Evolutionary conservation across 768 basidiomycete genomes (phyloP).

Genomic region (Boletus patriciae): DNA sequence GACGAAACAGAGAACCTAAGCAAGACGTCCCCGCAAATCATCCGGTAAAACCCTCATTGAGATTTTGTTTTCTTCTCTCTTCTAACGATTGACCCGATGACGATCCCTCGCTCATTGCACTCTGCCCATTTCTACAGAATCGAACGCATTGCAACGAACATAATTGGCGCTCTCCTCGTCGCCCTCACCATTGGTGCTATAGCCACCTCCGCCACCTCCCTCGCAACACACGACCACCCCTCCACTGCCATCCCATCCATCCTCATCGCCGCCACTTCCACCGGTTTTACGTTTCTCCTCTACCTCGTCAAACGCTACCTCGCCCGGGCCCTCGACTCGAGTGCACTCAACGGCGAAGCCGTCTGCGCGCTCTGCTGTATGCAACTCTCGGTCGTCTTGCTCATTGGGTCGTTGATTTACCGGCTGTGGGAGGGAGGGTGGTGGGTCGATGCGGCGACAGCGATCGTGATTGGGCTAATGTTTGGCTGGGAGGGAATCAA

Average conservation of each 20-base stretch:
- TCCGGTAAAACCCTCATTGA: slow-evolving; percentile 13
- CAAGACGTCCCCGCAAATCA: slow-evolving; percentile 2
- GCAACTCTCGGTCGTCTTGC: slow-evolving; percentile 44
- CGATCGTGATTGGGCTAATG: slow-evolving; percentile 39
- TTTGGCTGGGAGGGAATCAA: slow-evolving; percentile 48
- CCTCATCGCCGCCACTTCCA: slow-evolving; percentile 43
- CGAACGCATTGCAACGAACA: slow-evolving; percentile 38
- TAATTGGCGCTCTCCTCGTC: slow-evolving; percentile 40
- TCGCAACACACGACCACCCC: slow-evolving; percentile 39
- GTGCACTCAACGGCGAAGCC: slow-evolving; percentile 45
- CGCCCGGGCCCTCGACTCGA: slow-evolving; percentile 44
- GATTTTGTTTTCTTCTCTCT: not conserved
- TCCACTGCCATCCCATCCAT: slow-evolving; percentile 41
- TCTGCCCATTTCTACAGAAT: slow-evolving; percentile 22
- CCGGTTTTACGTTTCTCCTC: slow-evolving; percentile 40
- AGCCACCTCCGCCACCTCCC: slow-evolving; percentile 35
- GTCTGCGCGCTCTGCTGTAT: slow-evolving; percentile 45
- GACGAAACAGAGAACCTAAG: slow-evolving; percentile 25
- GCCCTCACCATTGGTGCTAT: slow-evolving; percentile 40
- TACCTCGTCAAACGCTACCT: slow-evolving; percentile 48
- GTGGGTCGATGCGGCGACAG: slow-evolving; percentile 50
- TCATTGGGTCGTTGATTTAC: slow-evolving; percentile 42
- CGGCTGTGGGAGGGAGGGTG: slow-evolving; percentile 45
- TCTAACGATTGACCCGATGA: not conserved
- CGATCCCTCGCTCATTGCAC: not conserved